These are phyloP conservation scores for Coniochaeta sp. DNA, from an alignment of 2,329 filamentous ascomycete species.

Conservation along the genomic window DNA sequence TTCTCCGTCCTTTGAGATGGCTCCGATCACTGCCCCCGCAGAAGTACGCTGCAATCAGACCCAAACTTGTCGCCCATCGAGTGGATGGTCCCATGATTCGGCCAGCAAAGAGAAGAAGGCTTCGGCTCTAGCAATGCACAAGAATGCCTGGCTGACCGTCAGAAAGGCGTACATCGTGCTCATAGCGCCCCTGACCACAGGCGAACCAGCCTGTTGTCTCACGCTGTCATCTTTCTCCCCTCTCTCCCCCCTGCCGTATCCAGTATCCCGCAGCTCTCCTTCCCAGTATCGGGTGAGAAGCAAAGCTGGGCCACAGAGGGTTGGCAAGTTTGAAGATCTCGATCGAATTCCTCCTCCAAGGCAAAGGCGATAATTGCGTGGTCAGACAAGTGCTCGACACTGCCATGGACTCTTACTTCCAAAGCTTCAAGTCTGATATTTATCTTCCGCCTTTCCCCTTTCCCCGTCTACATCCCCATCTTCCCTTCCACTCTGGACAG, in stretches of 20 bases:
- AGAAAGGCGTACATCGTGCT: background rate
- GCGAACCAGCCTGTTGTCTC: background rate
- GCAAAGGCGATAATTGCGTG: background rate
- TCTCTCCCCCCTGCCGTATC: background rate
- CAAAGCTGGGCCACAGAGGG: background rate
- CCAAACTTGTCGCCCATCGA: background rate
- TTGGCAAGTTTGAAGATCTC: background rate
- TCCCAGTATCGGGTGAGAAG: too few relatives aligned
- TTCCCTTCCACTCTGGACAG: background rate
- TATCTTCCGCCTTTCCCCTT: conserved; percentile 1
- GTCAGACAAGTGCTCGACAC: conserved; percentile 2
- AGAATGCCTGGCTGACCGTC: background rate
- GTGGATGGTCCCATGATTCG: background rate
- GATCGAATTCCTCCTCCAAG: background rate
- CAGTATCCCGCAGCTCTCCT: background rate
- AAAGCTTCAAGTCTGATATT: background rate
- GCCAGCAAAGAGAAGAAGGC: background rate
- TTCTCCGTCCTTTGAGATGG: conserved; percentile 1
- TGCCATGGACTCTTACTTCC: background rate
- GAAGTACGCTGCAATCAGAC: conserved; percentile 1
- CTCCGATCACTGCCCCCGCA: conserved; percentile 4
- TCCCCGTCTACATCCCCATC: background rate
- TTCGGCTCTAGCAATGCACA: background rate
- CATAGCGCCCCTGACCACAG: background rate
- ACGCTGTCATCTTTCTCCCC: conserved; percentile 1